Percentiles rank a stretch among this genome's conserved stretches.
phyloP scores from a whole-genome alignment of 75 land plant species.

The Sequoiadendron giganteum region DNA sequence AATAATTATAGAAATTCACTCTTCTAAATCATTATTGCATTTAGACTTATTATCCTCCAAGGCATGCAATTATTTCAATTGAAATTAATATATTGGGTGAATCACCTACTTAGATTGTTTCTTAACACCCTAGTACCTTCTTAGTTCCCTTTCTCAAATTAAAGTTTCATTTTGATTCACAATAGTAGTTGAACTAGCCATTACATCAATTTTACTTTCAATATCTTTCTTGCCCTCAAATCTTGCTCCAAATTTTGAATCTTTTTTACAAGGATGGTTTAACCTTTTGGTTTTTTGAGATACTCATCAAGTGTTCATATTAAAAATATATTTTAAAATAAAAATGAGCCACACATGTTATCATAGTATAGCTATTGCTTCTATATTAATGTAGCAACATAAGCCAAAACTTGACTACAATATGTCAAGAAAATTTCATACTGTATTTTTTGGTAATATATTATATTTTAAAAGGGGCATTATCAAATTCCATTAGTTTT shows the following conservation, averaged over 20 bases:
- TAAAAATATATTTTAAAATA: not conserved
- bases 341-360: not conserved
- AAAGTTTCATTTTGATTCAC: not conserved
- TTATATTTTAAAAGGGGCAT: too few species aligned
- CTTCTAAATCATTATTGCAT: not conserved
- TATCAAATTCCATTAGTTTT: not conserved
- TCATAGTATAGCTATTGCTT: too few species aligned
- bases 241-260: not conserved
- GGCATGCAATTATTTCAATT: not conserved
- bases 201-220: not conserved
- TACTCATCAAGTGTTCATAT: not conserved
- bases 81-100: too few species aligned
- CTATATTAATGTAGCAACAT: too few species aligned
- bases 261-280: not conserved
- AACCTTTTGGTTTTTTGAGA: not conserved
- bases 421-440: too few species aligned
- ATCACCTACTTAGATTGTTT: not conserved
- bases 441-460: too few species aligned
- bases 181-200: not conserved
- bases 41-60: not conserved
- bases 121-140: not conserved
- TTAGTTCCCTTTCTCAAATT: not conserved
- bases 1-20: not conserved
- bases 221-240: not conserved
- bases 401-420: too few species aligned